Conservation (phyloP, 177 flowering plant genomes). For the Telopea speciosissima region DNA sequence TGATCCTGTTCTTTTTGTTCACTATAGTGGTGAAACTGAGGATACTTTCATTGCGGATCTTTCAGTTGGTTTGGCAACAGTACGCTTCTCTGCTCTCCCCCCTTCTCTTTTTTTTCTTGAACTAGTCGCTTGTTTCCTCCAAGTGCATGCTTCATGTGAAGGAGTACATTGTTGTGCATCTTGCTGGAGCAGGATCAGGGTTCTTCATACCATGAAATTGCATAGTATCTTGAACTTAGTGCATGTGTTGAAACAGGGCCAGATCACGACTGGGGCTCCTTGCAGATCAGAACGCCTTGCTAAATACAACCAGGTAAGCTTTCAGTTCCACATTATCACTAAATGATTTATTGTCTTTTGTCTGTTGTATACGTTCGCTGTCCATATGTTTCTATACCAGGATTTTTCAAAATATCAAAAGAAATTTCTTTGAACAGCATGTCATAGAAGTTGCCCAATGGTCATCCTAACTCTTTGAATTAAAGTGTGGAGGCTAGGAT, state of each 20-base stretch:
- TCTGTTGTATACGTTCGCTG: background rate
- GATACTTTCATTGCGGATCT: conserved; percentile 46
- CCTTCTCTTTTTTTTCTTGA: background rate
- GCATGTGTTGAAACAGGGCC: conserved; percentile 25
- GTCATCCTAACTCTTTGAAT: background rate
- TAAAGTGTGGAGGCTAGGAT: background rate
- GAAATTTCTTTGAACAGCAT: too few species aligned
- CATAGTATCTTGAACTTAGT: background rate
- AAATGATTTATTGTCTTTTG: background rate
- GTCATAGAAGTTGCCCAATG: too few species aligned
- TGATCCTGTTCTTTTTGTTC: conserved; percentile 3
- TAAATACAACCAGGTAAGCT: conserved; percentile 35
- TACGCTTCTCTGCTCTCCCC: conserved; percentile 5
- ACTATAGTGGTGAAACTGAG: conserved; percentile 44
- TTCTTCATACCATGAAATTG: too few species aligned
- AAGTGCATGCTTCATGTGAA: too few species aligned
- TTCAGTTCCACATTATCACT: background rate
- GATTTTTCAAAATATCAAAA: too few species aligned
- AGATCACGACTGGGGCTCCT: conserved; percentile 40
- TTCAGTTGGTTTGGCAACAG: conserved; percentile 45
- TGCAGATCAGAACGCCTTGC: conserved; percentile 46
- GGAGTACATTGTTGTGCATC: too few species aligned
- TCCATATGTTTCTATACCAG: too few species aligned
- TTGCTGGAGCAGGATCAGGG: too few species aligned
- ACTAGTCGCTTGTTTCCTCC: too few species aligned